Evolutionary conservation across 2,329 filamentous ascomycete genomes (phyloP).

Genomic region (Apiospora koreana): DNA sequence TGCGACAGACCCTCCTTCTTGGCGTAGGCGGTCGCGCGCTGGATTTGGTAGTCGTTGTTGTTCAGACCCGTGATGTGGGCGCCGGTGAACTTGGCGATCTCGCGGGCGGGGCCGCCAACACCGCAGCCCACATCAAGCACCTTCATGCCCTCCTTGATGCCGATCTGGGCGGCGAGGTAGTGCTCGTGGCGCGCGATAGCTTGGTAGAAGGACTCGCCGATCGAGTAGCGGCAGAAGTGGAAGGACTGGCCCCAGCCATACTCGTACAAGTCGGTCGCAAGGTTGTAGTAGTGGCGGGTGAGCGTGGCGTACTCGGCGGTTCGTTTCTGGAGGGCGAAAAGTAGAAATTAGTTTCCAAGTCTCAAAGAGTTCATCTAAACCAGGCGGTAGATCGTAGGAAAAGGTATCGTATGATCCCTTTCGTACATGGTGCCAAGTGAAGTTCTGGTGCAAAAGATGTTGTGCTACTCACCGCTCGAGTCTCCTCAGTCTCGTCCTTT

Average conservation of each 20-base stretch:
- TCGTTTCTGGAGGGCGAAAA: constrained; percentile 57
- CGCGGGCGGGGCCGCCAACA: constrained; percentile 90
- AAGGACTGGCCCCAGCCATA: constrained; percentile 96
- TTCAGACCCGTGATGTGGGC: constrained; percentile 89
- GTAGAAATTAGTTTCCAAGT: constrained; percentile 15
- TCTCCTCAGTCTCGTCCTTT: constrained; percentile 79
- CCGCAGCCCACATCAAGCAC: constrained; percentile 96
- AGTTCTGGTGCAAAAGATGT: neutral
- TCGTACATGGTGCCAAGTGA: neutral
- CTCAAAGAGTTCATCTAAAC: no score
- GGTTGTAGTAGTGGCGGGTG: constrained; percentile 96
- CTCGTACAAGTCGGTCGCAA: constrained; percentile 95
- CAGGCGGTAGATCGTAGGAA: neutral
- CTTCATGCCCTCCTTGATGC: constrained; percentile 81
- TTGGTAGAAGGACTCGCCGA: constrained; percentile 84
- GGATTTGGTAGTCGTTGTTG: constrained; percentile 99
- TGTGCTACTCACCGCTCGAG: constrained; percentile 66
- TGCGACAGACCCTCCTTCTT: constrained; percentile 76
- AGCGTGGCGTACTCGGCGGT: constrained; percentile 89
- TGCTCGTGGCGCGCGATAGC: constrained; percentile 97
- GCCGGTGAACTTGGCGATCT: constrained; percentile 95
- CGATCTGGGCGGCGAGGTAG: constrained; percentile 89
- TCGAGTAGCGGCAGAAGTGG: constrained; percentile 94
- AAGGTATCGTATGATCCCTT: neutral
- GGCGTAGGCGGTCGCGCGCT: constrained; percentile 86